Conservation (phyloP, 108 stramenopile genomes). For the Fistulifera pelliculosa region DNA sequence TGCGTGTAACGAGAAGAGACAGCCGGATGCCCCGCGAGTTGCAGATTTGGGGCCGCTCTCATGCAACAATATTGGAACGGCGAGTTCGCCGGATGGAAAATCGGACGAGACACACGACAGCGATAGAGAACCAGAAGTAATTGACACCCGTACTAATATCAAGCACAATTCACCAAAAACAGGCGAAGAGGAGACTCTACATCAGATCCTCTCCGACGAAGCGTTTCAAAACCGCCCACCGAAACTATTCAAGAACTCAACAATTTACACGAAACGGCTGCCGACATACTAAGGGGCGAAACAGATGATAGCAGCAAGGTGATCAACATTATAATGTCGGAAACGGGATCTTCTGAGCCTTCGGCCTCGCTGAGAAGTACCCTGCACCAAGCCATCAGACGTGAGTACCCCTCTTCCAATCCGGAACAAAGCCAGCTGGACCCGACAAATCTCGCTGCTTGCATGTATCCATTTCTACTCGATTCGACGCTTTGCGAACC, state of each 20-base stretch:
- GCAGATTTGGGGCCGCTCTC: background rate
- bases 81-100: background rate
- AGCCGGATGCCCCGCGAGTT: constrained; percentile 1
- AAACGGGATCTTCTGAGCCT: background rate
- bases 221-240: background rate
- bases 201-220: background rate
- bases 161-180: background rate
- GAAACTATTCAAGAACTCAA: constrained; percentile 2
- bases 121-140: background rate
- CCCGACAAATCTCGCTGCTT: background rate
- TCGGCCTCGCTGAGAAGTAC: background rate
- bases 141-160: background rate
- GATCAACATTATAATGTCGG: background rate
- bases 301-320: background rate
- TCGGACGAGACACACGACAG: background rate
- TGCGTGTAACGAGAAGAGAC: constrained; percentile 5
- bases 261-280: background rate
- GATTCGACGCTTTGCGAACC: constrained; percentile 22
- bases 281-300: background rate
- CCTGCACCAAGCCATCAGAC: constrained; percentile 26
- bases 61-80: background rate
- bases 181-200: background rate
- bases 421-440: constrained; percentile 8
- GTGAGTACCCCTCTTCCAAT: constrained; percentile 26
- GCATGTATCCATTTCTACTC: constrained; percentile 12